Percentiles rank a stretch among this genome's conserved stretches.
phyloP scores from a whole-genome alignment of 2,329 filamentous ascomycete species.

The Stachybotrys chlorohalonatus region DNA sequence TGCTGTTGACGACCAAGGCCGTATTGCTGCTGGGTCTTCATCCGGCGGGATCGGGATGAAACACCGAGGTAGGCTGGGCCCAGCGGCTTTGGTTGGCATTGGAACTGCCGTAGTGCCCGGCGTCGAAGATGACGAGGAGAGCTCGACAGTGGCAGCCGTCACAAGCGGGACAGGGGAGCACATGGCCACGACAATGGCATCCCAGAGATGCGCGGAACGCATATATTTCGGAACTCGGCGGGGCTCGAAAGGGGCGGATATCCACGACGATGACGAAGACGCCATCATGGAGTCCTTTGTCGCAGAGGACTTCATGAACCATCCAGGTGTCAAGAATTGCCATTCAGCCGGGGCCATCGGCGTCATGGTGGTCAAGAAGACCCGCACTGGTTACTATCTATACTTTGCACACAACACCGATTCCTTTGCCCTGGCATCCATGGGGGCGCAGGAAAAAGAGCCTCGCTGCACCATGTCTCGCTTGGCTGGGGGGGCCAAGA shows the following conservation, averaged over 20 bases:
- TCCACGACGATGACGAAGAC: slow-evolving; percentile 67
- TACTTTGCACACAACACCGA: slow-evolving; percentile 98
- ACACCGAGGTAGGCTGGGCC: slow-evolving; percentile 81
- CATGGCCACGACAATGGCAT: slow-evolving; percentile 92
- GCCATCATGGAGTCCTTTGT: slow-evolving; percentile 69
- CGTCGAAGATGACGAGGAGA: slow-evolving; percentile 59
- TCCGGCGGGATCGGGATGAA: slow-evolving; percentile 99
- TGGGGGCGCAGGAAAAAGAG: slow-evolving; percentile 67
- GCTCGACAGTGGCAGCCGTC: slow-evolving; percentile 68
- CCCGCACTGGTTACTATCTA: slow-evolving; percentile 63
- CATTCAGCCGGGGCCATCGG: slow-evolving; percentile 83
- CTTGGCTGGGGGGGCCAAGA: slow-evolving; percentile 41
- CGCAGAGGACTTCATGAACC: slow-evolving; percentile 82
- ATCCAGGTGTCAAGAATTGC: slow-evolving; percentile 74
- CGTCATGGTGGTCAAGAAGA: slow-evolving; percentile 83
- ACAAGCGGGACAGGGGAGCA: slow-evolving; percentile 96
- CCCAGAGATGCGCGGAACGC: slow-evolving; percentile 75
- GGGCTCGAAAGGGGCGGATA: slow-evolving; percentile 49
- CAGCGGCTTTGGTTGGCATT: slow-evolving; percentile 85
- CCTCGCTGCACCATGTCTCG: slow-evolving; percentile 87
- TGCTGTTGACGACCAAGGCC: slow-evolving; percentile 75
- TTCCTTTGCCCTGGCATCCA: slow-evolving; percentile 75
- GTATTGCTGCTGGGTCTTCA: slow-evolving; percentile 89
- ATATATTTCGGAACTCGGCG: slow-evolving; percentile 64
- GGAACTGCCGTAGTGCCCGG: slow-evolving; percentile 82